Conservation (phyloP, 805 yeast genomes). For the Saccharomycopsis oosterbeekiorum region DNA sequence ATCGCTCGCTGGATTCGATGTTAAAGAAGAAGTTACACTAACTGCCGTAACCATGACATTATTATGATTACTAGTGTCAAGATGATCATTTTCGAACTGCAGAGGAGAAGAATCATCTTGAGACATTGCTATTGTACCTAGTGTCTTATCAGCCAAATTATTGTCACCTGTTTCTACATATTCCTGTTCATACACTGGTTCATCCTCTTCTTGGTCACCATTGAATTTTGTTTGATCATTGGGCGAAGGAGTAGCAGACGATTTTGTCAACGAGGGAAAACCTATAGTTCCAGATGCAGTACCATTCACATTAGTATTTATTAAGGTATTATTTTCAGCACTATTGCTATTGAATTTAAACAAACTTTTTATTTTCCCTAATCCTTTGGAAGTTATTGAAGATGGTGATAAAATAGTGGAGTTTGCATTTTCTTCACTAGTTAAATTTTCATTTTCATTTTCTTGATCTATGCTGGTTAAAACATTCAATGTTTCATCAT, state of each 20-base stretch:
- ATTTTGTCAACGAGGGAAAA: background rate
- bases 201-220: background rate
- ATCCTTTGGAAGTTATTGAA: constrained; percentile 19
- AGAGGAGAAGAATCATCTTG: background rate
- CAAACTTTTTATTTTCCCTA: constrained; percentile 26
- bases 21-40: constrained; percentile 16
- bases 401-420: background rate
- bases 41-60: background rate
- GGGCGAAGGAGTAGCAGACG: background rate
- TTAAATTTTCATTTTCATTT: background rate
- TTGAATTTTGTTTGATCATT: background rate
- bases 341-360: constrained; percentile 23
- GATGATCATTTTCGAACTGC: background rate
- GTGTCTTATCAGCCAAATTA: background rate
- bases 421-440: constrained; percentile 19
- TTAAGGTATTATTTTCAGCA: background rate
- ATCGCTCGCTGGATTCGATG: background rate
- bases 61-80: background rate
- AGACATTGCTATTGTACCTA: background rate
- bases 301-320: background rate
- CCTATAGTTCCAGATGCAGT: constrained; percentile 5
- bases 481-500: background rate
- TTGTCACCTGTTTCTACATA: constrained; percentile 4
- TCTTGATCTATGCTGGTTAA: background rate
- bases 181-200: background rate